phyloP scores from a whole-genome alignment of 1,284 basidiomycete genomes.

The Amylostereum chailletii region DNA sequence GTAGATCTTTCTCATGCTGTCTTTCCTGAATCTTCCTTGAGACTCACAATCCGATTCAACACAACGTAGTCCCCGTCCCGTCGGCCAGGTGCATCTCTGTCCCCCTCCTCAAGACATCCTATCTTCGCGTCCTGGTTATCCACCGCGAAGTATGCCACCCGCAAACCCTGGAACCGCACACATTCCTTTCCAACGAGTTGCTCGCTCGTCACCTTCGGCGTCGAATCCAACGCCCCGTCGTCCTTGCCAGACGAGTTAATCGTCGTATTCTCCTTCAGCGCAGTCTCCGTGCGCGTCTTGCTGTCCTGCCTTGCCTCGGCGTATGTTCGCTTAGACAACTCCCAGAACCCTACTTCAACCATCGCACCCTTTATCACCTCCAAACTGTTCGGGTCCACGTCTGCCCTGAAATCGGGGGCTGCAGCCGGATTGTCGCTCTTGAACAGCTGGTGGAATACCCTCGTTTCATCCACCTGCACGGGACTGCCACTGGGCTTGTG shows the following conservation, averaged over 20 bases:
- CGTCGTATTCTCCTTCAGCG: constrained; percentile 37
- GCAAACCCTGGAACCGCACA: constrained; percentile 93
- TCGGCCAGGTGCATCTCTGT: constrained; percentile 32
- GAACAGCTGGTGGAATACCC: constrained; percentile 92
- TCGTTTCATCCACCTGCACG: constrained; percentile 81
- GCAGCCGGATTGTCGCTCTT: constrained; percentile 84
- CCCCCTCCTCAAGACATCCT: constrained; percentile 50
- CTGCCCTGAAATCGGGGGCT: constrained; percentile 62
- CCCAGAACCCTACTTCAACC: constrained; percentile 87
- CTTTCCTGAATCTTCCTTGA: constrained; percentile 97
- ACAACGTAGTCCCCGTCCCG: constrained; percentile 73
- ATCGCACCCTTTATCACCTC: constrained; percentile 76
- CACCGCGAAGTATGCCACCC: constrained; percentile 92
- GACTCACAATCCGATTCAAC: constrained; percentile 87
- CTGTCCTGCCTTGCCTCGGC: constrained; percentile 62
- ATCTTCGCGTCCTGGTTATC: constrained; percentile 74
- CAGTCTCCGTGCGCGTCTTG: constrained; percentile 56
- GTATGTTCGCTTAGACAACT: constrained; percentile 67
- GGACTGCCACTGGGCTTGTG: constrained; percentile 75
- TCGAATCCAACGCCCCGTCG: constrained; percentile 26
- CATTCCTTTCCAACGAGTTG: constrained; percentile 89
- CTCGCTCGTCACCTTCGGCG: constrained; percentile 65
- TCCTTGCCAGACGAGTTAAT: constrained; percentile 4
- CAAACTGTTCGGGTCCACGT: constrained; percentile 75
- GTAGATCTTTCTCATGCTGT: constrained; percentile 20